Conservation (phyloP, 129 eudicot species). For the Pulicaria dysenterica region DNA sequence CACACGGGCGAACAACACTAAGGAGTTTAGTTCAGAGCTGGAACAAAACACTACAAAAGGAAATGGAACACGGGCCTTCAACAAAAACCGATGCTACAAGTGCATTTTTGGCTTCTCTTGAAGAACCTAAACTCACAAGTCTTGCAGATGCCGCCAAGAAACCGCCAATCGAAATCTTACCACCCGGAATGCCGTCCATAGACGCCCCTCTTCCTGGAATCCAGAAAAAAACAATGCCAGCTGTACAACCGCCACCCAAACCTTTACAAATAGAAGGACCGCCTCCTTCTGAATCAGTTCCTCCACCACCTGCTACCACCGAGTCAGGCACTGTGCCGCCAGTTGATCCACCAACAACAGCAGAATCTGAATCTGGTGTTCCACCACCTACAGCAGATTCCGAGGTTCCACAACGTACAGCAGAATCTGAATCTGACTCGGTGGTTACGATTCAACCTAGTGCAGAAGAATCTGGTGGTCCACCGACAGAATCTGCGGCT, state of each 20-base stretch:
- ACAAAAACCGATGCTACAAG: conserved; percentile 88
- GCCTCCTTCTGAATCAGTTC: conserved; percentile 45
- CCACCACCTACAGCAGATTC: conserved; percentile 43
- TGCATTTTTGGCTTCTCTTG: conserved; percentile 91
- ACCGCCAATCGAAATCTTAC: conserved; percentile 89
- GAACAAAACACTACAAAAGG: conserved; percentile 89
- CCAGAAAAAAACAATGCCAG: conserved; percentile 58
- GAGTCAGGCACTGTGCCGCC: conserved; percentile 37
- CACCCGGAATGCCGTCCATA: conserved; percentile 94
- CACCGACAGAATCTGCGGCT: conserved; percentile 26
- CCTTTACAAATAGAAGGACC: conserved; percentile 69
- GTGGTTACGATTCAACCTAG: conserved; percentile 17
- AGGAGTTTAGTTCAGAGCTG: conserved; percentile 77
- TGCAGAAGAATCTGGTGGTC: conserved; percentile 36
- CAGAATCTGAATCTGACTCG: conserved; percentile 22
- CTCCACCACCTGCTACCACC: conserved; percentile 36
- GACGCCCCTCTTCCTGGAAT: conserved; percentile 79
- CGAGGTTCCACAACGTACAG: conserved; percentile 12
- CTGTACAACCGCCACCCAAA: conserved; percentile 52
- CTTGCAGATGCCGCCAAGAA: conserved; percentile 87
- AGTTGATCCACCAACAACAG: conserved; percentile 30
- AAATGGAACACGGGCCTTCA: conserved; percentile 72
- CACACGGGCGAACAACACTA: conserved; percentile 88
- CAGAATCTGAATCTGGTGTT: conserved; percentile 40
- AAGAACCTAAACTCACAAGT: conserved; percentile 91